A percentile compares a stretch with the other conserved stretches of the same genome.
Evolutionary conservation across 495 filamentous ascomycete species (phyloP).

Genomic region (Pseudomonodictys pantanalensis): DNA sequence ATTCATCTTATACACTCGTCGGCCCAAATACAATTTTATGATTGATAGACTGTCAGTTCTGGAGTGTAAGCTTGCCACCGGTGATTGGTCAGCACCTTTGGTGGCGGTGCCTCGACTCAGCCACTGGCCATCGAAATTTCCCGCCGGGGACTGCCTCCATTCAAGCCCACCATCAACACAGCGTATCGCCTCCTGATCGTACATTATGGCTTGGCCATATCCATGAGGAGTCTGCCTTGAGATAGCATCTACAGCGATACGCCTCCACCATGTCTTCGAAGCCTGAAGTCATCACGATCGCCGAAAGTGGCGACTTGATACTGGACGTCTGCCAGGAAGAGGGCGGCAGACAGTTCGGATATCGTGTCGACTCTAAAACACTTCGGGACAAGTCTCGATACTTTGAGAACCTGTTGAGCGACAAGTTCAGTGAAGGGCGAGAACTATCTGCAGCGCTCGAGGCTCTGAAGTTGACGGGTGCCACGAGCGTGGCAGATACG

Average conservation of each 20-base stretch:
- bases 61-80: no score
- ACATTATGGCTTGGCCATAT: constrained; percentile 30
- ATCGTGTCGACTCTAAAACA: constrained; percentile 41
- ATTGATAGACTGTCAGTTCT: no score
- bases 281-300: constrained; percentile 39
- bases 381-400: constrained; percentile 55
- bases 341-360: constrained; percentile 32
- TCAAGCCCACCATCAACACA: background rate
- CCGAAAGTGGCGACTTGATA: constrained; percentile 53
- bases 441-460: constrained; percentile 46
- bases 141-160: background rate
- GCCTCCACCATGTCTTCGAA: background rate
- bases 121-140: background rate
- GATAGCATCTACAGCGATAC: background rate
- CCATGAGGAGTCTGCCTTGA: constrained; percentile 20
- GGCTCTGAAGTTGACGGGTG: constrained; percentile 45
- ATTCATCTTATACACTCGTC: no score
- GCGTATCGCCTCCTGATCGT: background rate
- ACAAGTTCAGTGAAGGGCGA: constrained; percentile 52
- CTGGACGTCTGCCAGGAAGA: constrained; percentile 46
- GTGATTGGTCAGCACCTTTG: background rate
- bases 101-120: background rate
- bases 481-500: constrained; percentile 43
- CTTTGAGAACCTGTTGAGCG: constrained; percentile 55
- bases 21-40: no score